phyloP scores from a whole-genome alignment of 371 early-diverging fungal species.

The Capillidium rhysosporum region DNA sequence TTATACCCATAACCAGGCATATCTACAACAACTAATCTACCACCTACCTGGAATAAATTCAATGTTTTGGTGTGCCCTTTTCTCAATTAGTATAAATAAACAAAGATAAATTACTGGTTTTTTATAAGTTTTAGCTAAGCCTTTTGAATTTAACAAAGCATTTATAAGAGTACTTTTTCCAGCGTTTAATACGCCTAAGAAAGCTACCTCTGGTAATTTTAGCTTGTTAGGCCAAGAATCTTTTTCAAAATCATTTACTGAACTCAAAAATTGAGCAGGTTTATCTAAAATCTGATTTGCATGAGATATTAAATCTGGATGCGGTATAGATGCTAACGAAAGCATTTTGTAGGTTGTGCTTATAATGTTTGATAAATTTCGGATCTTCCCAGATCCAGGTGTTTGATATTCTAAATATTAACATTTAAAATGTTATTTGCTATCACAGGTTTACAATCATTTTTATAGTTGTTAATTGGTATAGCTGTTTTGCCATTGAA shows the following conservation, averaged over 20 bases:
- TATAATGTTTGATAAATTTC: too few relatives aligned
- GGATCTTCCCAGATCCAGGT: too few relatives aligned
- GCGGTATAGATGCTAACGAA: neutral
- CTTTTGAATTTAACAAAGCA: neutral
- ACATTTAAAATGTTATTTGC: too few relatives aligned
- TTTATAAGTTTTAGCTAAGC: slow-evolving; percentile 3
- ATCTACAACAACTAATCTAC: slow-evolving; percentile 39
- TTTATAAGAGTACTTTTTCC: slow-evolving; percentile 6
- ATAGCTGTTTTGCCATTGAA: too few relatives aligned
- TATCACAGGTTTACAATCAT: too few relatives aligned
- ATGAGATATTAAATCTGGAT: neutral
- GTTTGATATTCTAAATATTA: too few relatives aligned
- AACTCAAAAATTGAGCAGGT: neutral
- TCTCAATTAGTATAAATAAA: neutral
- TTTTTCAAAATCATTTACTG: neutral
- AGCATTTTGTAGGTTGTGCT: too few relatives aligned
- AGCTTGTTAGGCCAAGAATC: neutral
- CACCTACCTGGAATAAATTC: slow-evolving; percentile 42
- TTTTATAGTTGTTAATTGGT: too few relatives aligned
- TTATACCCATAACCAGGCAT: slow-evolving; percentile 67
- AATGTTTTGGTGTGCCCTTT: slow-evolving; percentile 49
- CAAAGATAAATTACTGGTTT: neutral
- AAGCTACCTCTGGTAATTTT: neutral
- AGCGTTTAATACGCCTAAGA: slow-evolving; percentile 1
- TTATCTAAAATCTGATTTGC: neutral